Conservation (phyloP, 2,329 filamentous ascomycete species). For the Cordyceps cateniannulata region DNA sequence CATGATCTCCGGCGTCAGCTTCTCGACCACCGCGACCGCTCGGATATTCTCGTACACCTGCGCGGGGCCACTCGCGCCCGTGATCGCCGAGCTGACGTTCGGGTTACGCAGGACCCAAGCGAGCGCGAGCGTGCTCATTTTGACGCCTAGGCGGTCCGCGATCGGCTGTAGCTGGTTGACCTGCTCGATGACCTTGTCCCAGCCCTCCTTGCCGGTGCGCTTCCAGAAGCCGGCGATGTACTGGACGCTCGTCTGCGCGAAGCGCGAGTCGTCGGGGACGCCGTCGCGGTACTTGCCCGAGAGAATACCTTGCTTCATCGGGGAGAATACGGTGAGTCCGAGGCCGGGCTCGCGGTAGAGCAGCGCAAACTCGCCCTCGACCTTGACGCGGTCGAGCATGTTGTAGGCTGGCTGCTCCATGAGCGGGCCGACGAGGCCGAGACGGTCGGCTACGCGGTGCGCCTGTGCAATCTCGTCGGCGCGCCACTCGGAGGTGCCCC, state of each 20-base stretch:
- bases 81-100: conserved; percentile 55
- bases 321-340: conserved; percentile 58
- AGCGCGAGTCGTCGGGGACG: conserved; percentile 52
- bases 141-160: conserved; percentile 57
- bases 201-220: conserved; percentile 43
- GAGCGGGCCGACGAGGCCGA: conserved; percentile 55
- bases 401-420: conserved; percentile 65
- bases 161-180: conserved; percentile 55
- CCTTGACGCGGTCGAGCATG: conserved; percentile 53
- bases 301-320: conserved; percentile 50
- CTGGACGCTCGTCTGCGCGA: conserved; percentile 48
- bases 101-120: conserved; percentile 59
- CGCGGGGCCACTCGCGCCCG: conserved; percentile 49
- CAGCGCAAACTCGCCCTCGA: conserved; percentile 56
- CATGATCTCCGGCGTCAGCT: conserved; percentile 53
- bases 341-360: conserved; percentile 54
- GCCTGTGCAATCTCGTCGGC: conserved; percentile 60
- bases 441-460: conserved; percentile 52
- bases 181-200: conserved; percentile 51
- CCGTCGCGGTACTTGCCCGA: conserved; percentile 63
- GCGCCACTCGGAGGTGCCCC: conserved; percentile 64
- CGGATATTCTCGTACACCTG: conserved; percentile 56
- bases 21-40: conserved; percentile 45
- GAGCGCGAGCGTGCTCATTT: conserved; percentile 48
- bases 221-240: conserved; percentile 50